Conservation (phyloP, 164 flowering plant genomes). For the Macadamia integrifolia region DNA sequence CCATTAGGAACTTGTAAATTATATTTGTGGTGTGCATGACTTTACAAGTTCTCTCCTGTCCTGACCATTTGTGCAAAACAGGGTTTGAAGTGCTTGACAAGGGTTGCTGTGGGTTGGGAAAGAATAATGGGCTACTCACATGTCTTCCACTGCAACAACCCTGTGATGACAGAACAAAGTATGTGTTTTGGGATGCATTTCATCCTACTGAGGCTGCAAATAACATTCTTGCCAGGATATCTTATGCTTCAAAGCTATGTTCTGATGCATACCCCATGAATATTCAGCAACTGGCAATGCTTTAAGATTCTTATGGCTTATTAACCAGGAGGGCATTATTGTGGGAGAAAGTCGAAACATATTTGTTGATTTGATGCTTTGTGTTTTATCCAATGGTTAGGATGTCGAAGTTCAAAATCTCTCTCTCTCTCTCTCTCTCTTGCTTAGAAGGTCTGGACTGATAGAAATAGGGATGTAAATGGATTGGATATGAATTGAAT, state of each 20-base stretch:
- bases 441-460: no score
- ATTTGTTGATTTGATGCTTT: no score
- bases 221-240: conserved; percentile 36
- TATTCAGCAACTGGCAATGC: conserved; percentile 47
- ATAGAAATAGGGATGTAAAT: no score
- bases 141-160: conserved; percentile 87
- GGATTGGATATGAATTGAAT: no score
- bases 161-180: conserved; percentile 50
- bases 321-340: neutral
- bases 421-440: no score
- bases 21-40: no score
- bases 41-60: no score
- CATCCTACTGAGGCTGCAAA: conserved; percentile 71
- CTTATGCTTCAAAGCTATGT: conserved; percentile 29
- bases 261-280: conserved; percentile 52
- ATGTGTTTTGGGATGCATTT: conserved; percentile 87
- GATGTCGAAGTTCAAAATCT: no score
- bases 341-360: no score
- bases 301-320: conserved; percentile 14
- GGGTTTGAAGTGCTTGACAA: conserved; percentile 76
- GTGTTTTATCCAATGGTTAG: no score
- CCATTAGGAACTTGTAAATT: no score
- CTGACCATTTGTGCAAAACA: conserved; percentile 12
- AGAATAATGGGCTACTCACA: conserved; percentile 82
- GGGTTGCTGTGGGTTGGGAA: conserved; percentile 92